Evolutionary conservation across 2,329 filamentous ascomycete genomes (phyloP).

Genomic region (Botrytis galanthina): DNA sequence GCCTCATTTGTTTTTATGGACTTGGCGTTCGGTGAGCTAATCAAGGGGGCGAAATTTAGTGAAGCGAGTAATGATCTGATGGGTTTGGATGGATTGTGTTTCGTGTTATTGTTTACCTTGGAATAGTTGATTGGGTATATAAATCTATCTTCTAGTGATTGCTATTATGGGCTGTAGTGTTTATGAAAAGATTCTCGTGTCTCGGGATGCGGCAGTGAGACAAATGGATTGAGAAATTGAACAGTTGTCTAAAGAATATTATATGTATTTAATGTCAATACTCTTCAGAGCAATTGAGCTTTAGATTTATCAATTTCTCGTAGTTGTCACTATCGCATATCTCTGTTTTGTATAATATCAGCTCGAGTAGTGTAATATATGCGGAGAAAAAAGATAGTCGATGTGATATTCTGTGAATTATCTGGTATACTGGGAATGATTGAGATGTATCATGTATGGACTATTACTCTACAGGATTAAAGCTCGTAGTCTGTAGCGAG

Average conservation of each 20-base stretch:
- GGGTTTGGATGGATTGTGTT: background rate
- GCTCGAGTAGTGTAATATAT: background rate
- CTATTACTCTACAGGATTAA: background rate
- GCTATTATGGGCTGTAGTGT: background rate
- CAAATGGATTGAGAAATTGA: too few relatives aligned
- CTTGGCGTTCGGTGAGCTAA: background rate
- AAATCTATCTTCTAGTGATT: background rate
- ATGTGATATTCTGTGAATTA: background rate
- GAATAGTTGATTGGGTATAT: background rate
- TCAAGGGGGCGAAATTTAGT: background rate
- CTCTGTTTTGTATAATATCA: background rate
- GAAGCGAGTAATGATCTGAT: background rate
- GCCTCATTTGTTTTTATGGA: background rate
- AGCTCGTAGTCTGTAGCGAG: background rate
- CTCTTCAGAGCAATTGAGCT: background rate
- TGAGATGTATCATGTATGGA: background rate
- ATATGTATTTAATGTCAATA: background rate
- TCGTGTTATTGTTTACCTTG: background rate
- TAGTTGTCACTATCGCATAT: rapidly evolving
- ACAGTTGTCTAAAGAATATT: too few relatives aligned
- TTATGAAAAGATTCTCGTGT: background rate
- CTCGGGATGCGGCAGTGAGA: background rate
- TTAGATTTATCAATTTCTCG: background rate
- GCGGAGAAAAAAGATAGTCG: background rate
- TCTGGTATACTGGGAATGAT: background rate